Percentiles rank a stretch among this genome's conserved stretches.
Conservation (phyloP, 2,329 filamentous ascomycete genomes). For the Fusarium vanettenii region DNA sequence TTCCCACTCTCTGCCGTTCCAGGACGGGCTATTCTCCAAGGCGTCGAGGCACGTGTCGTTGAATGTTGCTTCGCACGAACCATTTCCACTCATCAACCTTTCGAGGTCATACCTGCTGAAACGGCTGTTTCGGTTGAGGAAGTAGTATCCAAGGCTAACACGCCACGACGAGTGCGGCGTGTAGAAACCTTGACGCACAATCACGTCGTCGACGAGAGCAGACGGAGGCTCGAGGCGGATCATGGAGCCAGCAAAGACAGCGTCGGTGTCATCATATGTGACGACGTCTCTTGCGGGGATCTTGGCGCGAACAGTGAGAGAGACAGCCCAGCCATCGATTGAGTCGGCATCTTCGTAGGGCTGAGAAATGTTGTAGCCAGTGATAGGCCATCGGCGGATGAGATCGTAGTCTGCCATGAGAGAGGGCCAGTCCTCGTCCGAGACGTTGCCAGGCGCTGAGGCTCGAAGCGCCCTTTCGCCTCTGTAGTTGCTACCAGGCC, state of each 20-base stretch:
- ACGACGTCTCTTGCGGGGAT: not conserved
- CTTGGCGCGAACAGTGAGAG: not conserved
- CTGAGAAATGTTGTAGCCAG: not conserved
- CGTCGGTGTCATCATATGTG: not conserved
- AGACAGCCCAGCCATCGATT: not conserved
- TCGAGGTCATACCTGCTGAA: not conserved
- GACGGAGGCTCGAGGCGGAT: not conserved
- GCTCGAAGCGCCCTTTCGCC: not conserved
- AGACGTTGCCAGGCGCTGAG: not conserved
- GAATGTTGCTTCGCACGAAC: not conserved
- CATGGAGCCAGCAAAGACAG: not conserved
- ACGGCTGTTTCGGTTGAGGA: not conserved
- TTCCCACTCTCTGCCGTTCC: not conserved
- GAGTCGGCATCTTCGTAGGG: not conserved
- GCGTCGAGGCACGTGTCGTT: not conserved
- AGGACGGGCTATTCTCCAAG: not conserved
- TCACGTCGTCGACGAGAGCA: not conserved
- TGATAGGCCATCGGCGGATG: not conserved
- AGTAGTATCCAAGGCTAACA: not conserved
- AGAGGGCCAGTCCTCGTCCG: not conserved
- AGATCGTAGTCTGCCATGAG: not conserved
- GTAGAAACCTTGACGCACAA: not conserved
- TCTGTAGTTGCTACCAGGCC: not conserved
- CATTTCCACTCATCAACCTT: not conserved
- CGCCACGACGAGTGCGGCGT: not conserved